Conservation (phyloP, 1,284 basidiomycete species). For the Takashimella koratensis region DNA sequence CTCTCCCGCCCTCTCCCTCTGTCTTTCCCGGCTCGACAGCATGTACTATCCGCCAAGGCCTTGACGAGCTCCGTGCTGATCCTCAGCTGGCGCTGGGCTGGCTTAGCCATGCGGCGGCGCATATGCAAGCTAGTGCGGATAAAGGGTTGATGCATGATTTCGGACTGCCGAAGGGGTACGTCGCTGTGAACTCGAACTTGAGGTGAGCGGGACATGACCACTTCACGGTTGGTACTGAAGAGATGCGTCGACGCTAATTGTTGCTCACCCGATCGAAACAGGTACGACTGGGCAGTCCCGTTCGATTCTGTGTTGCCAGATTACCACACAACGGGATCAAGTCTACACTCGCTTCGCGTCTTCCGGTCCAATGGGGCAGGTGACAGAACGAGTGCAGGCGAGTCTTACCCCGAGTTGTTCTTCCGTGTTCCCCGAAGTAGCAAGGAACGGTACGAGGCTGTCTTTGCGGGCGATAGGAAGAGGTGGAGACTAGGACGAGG, state of each 20-base stretch:
- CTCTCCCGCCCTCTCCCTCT: constrained; percentile 8
- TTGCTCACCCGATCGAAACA: constrained; percentile 6
- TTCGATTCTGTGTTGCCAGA: constrained; percentile 18
- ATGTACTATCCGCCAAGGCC: constrained; percentile 9
- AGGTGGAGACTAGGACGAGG: no score
- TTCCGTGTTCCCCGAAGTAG: no score
- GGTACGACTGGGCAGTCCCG: constrained; percentile 26
- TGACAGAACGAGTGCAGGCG: no score
- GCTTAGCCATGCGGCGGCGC: constrained; percentile 14
- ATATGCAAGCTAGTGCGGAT: constrained; percentile 9
- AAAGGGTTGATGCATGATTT: constrained; percentile 15
- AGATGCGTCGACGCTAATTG: no score
- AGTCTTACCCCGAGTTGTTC: no score
- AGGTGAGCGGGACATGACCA: constrained; percentile 8
- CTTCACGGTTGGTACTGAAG: background rate
- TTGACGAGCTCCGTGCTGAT: constrained; percentile 13
- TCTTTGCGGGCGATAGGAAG: no score
- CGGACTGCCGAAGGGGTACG: constrained; percentile 13
- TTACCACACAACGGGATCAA: constrained; percentile 20
- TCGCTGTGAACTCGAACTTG: constrained; percentile 26
- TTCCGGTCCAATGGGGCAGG: constrained; percentile 28
- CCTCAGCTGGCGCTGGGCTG: constrained; percentile 13
- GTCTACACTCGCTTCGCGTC: constrained; percentile 20
- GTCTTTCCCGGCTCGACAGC: constrained; percentile 8
- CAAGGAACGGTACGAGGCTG: no score